Percentiles rank a stretch among this genome's conserved stretches.
These are phyloP conservation scores for Entrophospora sp. DNA, from an alignment of 192 early-diverging fungal genomes.

Conservation along the genomic window DNA sequence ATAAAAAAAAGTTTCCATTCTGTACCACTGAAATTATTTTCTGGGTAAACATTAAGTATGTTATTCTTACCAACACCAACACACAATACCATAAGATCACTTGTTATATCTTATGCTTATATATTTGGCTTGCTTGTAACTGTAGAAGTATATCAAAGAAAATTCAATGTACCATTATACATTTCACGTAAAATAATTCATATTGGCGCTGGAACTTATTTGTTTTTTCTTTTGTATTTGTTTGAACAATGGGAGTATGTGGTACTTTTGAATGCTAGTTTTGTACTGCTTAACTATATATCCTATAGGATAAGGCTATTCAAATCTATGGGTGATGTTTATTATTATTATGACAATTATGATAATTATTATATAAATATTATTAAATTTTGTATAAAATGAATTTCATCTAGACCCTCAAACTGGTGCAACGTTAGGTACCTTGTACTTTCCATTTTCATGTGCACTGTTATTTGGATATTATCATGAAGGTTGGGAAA, in stretches of 20 bases:
- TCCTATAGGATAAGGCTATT: not conserved
- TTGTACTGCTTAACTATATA: not conserved
- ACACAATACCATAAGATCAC: not conserved
- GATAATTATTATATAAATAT: too few relatives aligned
- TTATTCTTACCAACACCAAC: not conserved
- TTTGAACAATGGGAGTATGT: constrained; percentile 26
- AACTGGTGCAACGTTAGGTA: constrained; percentile 16
- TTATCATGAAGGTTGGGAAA: constrained; percentile 11
- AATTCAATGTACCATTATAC: not conserved
- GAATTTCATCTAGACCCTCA: constrained; percentile 3
- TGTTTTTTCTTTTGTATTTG: constrained; percentile 6
- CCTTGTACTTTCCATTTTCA: constrained; percentile 24
- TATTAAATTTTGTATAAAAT: too few relatives aligned
- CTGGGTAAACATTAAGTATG: too few relatives aligned
- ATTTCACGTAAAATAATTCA: constrained; percentile 25
- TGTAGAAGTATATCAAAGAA: not conserved
- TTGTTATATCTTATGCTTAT: not conserved
- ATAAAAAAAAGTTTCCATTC: too few relatives aligned
- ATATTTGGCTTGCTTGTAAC: not conserved
- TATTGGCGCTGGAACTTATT: constrained; percentile 14
- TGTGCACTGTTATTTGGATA: constrained; percentile 3
- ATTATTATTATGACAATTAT: not conserved
- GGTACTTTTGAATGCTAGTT: not conserved
- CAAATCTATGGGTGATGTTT: constrained; percentile 7
- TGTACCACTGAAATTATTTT: too few relatives aligned